A percentile compares a stretch with the other conserved stretches of the same genome.
These are phyloP conservation scores for Adansonia gregorii DNA, from an alignment of 441 rosid species.

Conservation along the genomic window DNA sequence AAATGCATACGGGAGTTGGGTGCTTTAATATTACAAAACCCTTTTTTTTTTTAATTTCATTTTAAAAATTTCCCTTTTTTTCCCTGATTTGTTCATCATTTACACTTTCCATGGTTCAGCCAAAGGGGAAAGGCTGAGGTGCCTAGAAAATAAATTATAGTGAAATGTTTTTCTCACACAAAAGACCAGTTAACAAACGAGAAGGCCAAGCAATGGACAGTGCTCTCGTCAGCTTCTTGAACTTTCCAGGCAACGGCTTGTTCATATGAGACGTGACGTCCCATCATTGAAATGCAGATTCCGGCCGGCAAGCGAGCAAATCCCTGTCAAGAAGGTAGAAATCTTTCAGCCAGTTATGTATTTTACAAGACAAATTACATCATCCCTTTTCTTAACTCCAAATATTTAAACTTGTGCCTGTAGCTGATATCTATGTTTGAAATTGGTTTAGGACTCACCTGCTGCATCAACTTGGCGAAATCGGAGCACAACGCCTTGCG, in stretches of 20 bases:
- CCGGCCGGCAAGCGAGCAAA: conserved; percentile 75
- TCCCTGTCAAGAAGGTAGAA: conserved; percentile 48
- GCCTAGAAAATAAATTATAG: conserved; percentile 22
- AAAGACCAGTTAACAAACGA: conserved; percentile 94
- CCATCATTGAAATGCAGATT: conserved; percentile 89
- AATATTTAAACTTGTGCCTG: neutral
- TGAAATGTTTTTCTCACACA: conserved; percentile 53
- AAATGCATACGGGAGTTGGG: conserved; percentile 12
- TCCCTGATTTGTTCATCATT: too few relatives aligned
- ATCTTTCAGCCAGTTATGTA: conserved; percentile 1
- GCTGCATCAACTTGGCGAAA: conserved; percentile 85
- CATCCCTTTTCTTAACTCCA: neutral
- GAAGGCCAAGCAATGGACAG: conserved; percentile 86
- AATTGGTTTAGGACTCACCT: conserved; percentile 47
- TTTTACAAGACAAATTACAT: neutral
- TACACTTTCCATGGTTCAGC: neutral
- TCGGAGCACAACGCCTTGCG: conserved; percentile 73
- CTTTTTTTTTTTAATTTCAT: neutral
- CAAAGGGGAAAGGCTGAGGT: conserved; percentile 5
- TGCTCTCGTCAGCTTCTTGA: conserved; percentile 61
- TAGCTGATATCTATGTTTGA: neutral
- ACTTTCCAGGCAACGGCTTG: conserved; percentile 94
- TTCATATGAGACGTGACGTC: conserved; percentile 76
- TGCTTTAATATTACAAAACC: neutral
- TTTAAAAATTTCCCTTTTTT: neutral